Percentiles rank a stretch among this genome's conserved stretches.
Conservation (phyloP, 257 asterid genomes). For the Cinchona pubescens region DNA sequence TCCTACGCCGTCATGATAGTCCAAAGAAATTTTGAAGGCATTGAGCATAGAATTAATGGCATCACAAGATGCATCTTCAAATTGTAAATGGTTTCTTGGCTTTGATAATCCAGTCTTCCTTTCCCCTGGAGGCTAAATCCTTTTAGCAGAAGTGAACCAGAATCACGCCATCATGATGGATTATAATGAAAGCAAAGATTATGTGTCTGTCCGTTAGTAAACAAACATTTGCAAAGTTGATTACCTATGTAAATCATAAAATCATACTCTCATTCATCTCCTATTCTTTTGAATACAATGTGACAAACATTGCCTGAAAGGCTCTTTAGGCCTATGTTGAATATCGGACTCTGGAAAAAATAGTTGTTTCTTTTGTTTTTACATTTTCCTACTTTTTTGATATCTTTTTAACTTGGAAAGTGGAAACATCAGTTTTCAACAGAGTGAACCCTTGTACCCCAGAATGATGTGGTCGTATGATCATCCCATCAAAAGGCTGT, state of each 20-base stretch:
- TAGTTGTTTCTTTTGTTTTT: not conserved
- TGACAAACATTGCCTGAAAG: too few species aligned
- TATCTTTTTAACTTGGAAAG: too few species aligned
- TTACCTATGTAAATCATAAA: not conserved
- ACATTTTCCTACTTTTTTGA: not conserved
- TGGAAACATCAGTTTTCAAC: too few species aligned
- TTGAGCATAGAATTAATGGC: not conserved
- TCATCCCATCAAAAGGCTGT: too few species aligned
- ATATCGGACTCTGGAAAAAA: not conserved
- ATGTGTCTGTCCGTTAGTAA: not conserved
- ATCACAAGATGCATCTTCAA: not conserved
- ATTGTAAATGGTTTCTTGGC: not conserved
- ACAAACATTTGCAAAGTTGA: not conserved
- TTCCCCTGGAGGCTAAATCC: not conserved
- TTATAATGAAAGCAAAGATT: not conserved
- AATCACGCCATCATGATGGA: not conserved
- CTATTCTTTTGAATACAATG: too few species aligned
- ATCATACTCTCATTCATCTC: too few species aligned
- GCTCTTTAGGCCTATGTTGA: not conserved
- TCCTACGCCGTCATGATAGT: slow-evolving; percentile 57
- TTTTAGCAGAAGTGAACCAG: not conserved
- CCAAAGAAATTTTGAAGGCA: slow-evolving; percentile 32
- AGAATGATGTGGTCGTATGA: too few species aligned
- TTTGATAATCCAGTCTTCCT: slow-evolving; percentile 1
- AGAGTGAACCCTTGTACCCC: too few species aligned